phyloP scores from a whole-genome alignment of 306 rosid species.

The Abrus precatorius region DNA sequence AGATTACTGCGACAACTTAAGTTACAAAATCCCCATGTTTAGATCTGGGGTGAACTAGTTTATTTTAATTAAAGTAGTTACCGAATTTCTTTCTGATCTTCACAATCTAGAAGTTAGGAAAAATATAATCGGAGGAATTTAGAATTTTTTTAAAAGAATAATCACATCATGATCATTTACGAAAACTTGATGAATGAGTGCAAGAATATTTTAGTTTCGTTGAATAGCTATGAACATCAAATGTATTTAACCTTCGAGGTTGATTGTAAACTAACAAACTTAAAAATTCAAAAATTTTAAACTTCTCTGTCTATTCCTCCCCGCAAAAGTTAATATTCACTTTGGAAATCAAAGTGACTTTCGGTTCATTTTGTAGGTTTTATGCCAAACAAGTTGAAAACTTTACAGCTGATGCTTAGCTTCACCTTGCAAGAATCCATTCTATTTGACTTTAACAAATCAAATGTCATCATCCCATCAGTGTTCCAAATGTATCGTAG shows the following conservation, averaged over 20 bases:
- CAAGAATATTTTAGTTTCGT: background rate
- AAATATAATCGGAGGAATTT: background rate
- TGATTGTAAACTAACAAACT: conserved; percentile 13
- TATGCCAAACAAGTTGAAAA: conserved; percentile 32
- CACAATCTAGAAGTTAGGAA: background rate
- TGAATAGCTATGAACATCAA: background rate
- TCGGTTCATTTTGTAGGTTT: conserved; percentile 21
- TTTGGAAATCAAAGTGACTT: conserved; percentile 12
- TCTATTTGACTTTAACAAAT: background rate
- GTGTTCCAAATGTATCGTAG: background rate
- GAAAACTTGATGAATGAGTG: background rate
- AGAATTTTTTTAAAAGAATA: background rate
- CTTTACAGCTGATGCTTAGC: conserved; percentile 30
- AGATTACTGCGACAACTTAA: background rate
- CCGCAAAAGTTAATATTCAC: conserved; percentile 2
- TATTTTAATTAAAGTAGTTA: too few species aligned
- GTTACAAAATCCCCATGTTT: too few species aligned
- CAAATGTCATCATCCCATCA: background rate
- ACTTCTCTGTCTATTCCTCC: background rate
- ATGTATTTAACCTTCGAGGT: background rate
- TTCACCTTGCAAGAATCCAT: conserved; percentile 10
- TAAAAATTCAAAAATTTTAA: background rate
- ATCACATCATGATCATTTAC: background rate
- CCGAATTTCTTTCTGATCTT: too few species aligned
- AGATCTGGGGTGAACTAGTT: too few species aligned